Evolutionary conservation across 2,329 filamentous ascomycete species (phyloP).

Genomic region (Stagonosporopsis tanaceti): DNA sequence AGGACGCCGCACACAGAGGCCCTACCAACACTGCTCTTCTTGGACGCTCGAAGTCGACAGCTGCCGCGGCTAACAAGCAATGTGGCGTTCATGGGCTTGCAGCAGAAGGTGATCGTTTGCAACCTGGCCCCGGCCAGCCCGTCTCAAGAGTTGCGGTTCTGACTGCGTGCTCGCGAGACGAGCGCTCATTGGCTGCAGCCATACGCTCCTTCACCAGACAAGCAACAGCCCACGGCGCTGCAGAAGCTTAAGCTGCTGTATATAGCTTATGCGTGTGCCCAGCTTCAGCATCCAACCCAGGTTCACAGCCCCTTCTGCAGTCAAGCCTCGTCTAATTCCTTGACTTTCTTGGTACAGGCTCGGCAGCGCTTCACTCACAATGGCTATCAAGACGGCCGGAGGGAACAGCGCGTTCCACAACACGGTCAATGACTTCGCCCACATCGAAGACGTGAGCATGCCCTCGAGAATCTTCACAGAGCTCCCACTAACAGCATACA

Average conservation of each 20-base stretch:
- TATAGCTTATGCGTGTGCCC: slow-evolving; percentile 21
- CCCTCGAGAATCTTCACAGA: too few relatives aligned
- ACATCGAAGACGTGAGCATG: slow-evolving; percentile 11
- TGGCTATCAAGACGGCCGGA: slow-evolving; percentile 32
- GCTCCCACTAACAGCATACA: slow-evolving; percentile 54
- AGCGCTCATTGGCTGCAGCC: slow-evolving; percentile 7
- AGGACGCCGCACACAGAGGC: slow-evolving; percentile 14
- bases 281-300: slow-evolving; percentile 8
- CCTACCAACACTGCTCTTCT: slow-evolving; percentile 9
- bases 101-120: slow-evolving; percentile 6
- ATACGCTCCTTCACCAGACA: slow-evolving; percentile 11
- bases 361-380: slow-evolving; percentile 26
- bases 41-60: slow-evolving; percentile 12
- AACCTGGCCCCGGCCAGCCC: slow-evolving; percentile 13
- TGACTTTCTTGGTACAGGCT: slow-evolving; percentile 27
- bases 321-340: slow-evolving; percentile 23
- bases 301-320: slow-evolving; percentile 14
- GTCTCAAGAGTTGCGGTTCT: slow-evolving; percentile 5
- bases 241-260: slow-evolving; percentile 12
- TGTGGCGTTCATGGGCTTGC: slow-evolving; percentile 14
- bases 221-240: slow-evolving; percentile 7
- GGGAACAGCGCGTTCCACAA: slow-evolving; percentile 45
- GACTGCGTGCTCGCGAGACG: slow-evolving; percentile 20
- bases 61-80: slow-evolving; percentile 13
- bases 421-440: slow-evolving; percentile 74